Evolutionary conservation across 306 rosid genomes (phyloP), one percentile per base, ranked within the genome.

Genomic region (Casuarina glauca): DNA sequence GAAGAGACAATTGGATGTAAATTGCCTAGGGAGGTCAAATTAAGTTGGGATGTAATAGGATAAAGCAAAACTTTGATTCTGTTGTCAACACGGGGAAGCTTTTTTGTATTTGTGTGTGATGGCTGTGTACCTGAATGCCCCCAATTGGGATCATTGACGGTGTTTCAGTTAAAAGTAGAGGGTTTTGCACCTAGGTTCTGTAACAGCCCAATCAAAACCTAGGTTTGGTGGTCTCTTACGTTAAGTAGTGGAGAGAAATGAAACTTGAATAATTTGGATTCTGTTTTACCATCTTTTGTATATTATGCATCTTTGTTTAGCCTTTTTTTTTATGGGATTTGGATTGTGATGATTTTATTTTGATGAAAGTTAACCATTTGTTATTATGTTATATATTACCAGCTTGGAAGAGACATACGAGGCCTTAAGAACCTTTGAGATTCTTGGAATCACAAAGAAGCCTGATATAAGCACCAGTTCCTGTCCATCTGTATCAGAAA

Each of bases 391-490:
- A 6, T 39, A 5, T 81, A 68, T 79, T 70, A 51, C 70, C 96
- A 96, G 99, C 87, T 78, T 93, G 53, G 97, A 96, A 84, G 92
- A 90, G 77, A 82, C 96, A 45, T 90, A 90, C 54, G 97, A 91
- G 85, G 96, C 92, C 13, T 69, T 93, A 4, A 88, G 92, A 79
- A 87, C 93, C 41, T 88, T 90, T 81, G 92, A 91, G 80, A 81
- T 93, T 78, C 99, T 96, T 15, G 87, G 84, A 44, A 83, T 90
- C 9, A 79, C 86, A 60, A 88, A 93, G 69, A 89, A 85, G 85
- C 83, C 92, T 45, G 84, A 84, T 81, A 82, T 85, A 72, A 79
- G 81, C 61, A 58, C 78, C 6, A 48, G 82, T 57, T 64, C 94
- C 44, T 96, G 99, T 84, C 69, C 70, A 51, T 82, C 82, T 70